A percentile compares a stretch with the other conserved stretches of the same genome.
Evolutionary conservation across 176 grass and related monocot species (phyloP).

Genomic region (Oryza glaberrima): DNA sequence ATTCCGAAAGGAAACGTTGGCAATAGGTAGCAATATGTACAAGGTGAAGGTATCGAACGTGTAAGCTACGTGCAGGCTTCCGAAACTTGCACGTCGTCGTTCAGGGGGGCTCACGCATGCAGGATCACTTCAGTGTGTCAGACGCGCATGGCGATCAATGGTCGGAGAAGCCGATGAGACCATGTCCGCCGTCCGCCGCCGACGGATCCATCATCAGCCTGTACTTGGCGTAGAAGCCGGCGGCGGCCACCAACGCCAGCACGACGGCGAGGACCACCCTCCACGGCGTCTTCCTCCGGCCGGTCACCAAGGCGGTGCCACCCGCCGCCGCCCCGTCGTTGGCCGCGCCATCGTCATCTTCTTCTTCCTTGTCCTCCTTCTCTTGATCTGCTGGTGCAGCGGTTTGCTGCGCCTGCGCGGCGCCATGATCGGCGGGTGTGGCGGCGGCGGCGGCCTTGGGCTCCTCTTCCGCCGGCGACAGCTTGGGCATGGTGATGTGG

Average conservation of each 20-base stretch:
- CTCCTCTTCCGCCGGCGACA: neutral
- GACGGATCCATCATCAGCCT: constrained; percentile 15
- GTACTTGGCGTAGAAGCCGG: constrained; percentile 37
- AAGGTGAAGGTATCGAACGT: neutral
- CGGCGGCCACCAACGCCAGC: constrained; percentile 26
- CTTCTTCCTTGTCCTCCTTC: neutral
- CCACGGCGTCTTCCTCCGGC: constrained; percentile 19
- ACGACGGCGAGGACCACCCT: constrained; percentile 14
- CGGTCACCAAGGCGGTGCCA: neutral
- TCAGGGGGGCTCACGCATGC: neutral
- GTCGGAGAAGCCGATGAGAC: neutral
- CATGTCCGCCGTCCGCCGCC: neutral
- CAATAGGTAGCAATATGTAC: neutral
- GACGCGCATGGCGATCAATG: neutral
- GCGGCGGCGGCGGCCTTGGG: neutral
- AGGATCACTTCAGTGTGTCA: neutral
- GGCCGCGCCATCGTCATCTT: neutral
- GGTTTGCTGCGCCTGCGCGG: neutral
- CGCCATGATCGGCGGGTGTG: too few species aligned
- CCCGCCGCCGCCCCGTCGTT: neutral
- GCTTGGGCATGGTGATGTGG: constrained; percentile 42
- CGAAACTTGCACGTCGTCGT: neutral
- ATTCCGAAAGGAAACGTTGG: neutral
- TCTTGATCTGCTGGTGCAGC: neutral
- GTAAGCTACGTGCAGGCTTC: neutral